phyloP scores from a whole-genome alignment of 306 rosid genomes.

The Glycine soja region DNA sequence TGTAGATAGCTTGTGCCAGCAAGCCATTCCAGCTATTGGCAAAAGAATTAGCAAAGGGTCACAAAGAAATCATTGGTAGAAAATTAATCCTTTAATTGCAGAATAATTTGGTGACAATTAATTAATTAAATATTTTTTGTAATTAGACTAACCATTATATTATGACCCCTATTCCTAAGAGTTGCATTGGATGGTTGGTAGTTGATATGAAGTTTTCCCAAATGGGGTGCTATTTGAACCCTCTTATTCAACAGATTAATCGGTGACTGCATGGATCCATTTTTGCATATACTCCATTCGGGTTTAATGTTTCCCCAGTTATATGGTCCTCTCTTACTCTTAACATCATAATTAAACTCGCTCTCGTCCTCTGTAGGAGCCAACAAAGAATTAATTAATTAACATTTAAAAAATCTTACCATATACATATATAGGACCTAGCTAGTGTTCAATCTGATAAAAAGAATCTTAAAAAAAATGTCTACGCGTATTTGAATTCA shows the following conservation, averaged over 20 bases:
- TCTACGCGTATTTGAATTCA: too few relatives aligned
- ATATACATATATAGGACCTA: too few relatives aligned
- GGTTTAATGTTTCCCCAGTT: constrained; percentile 69
- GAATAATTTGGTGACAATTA: not conserved
- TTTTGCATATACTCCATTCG: constrained; percentile 65
- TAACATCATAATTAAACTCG: constrained; percentile 60
- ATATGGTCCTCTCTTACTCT: constrained; percentile 61
- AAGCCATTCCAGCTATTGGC: constrained; percentile 57
- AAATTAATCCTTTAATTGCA: not conserved
- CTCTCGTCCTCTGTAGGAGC: constrained; percentile 59
- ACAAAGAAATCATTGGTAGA: not conserved
- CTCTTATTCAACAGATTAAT: constrained; percentile 58
- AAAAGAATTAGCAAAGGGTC: not conserved
- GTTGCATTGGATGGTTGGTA: constrained; percentile 69
- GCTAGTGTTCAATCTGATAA: too few relatives aligned
- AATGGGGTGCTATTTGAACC: constrained; percentile 56
- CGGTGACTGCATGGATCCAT: constrained; percentile 80
- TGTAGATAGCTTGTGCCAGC: constrained; percentile 54
- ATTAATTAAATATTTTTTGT: not conserved
- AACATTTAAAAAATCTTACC: too few relatives aligned
- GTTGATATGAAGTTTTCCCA: constrained; percentile 43
- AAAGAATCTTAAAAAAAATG: too few relatives aligned
- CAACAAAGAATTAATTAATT: not conserved
- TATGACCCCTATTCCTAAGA: constrained; percentile 74
- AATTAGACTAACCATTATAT: constrained; percentile 59